Base-by-base conservation (phyloP, 1,139 yeast species). In the Saccharomyces hybrid region DNA sequence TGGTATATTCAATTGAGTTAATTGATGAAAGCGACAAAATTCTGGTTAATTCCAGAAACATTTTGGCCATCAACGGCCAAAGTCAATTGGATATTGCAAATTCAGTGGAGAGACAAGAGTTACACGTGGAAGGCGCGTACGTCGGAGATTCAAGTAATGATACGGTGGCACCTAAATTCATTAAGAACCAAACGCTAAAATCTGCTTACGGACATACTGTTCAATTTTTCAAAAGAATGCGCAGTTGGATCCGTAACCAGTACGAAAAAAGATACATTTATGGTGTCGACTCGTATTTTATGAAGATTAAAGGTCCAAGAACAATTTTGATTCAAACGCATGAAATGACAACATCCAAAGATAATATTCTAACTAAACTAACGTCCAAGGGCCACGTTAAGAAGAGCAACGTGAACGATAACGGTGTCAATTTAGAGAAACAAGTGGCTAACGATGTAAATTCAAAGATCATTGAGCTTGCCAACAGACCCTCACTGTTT, bases 291-390 rank as follows among this genome's bases (percentile, higher is more conserved):
- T 53, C 58, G 23, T 59, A 58, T 25, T 67, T 61, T 42, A 51
- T 67, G 16, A 62, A 60, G 48, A 61, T 69, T 2, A 59, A 57
- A 28, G 73, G 73, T 2, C 73, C 72, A 47, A 63, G 73, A 58
- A 60, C 65, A 8, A 46, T 69, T 2, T 53, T 69, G 19, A 60
- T 69, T 4, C 72, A 69, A 56, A 67, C 53, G 11, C 44, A 38
- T 19, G 44, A 38, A 38, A 38, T 38, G 44, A 38, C 62, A 44
- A 56, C 62, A 19, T 56, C 56, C 52, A 58, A 58, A 41, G 61
- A 52, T 23, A 57, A 58, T 41, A 48, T 59, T 8, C 54, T 57
- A 41, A 46, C 52, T 1, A 27, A 54, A 23, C 49, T 54, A 31
- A 52, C 57, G 16, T 52, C 60, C 26, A 60, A 58, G 51, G 58